These are phyloP conservation scores for Tribonema minus DNA, from an alignment of 108 stramenopile species.

Conservation along the genomic window DNA sequence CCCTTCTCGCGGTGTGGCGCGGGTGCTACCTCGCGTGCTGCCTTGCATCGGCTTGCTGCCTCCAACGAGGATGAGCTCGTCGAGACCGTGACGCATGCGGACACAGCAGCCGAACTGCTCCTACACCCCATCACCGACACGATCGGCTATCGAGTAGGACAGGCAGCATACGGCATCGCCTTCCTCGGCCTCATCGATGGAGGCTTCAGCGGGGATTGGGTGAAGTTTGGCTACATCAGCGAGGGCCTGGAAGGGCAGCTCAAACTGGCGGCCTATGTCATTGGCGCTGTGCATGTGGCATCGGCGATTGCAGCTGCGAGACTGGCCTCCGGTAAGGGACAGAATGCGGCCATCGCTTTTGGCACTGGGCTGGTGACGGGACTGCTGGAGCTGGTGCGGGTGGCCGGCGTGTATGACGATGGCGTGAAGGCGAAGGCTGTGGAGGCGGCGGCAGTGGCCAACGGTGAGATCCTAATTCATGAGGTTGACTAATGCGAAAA, in stretches of 20 bases:
- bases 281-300: background rate
- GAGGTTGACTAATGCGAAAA: too few relatives aligned
- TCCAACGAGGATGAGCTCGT: too few relatives aligned
- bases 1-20: too few relatives aligned
- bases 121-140: background rate
- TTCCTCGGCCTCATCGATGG: background rate
- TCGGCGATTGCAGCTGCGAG: background rate
- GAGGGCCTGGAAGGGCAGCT: background rate
- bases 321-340: background rate
- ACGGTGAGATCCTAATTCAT: too few relatives aligned
- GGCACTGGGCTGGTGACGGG: background rate
- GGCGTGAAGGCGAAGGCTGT: too few relatives aligned
- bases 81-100: too few relatives aligned
- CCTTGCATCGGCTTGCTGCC: too few relatives aligned
- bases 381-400: background rate
- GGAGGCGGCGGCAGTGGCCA: too few relatives aligned
- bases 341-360: background rate
- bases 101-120: too few relatives aligned
- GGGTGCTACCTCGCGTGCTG: too few relatives aligned
- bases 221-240: background rate
- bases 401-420: background rate
- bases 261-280: too few relatives aligned
- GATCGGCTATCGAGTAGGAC: background rate
- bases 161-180: background rate
- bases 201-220: too few relatives aligned